Evolutionary conservation across 139 green algal genomes (phyloP).

Genomic region (Nannochloris sp.): DNA sequence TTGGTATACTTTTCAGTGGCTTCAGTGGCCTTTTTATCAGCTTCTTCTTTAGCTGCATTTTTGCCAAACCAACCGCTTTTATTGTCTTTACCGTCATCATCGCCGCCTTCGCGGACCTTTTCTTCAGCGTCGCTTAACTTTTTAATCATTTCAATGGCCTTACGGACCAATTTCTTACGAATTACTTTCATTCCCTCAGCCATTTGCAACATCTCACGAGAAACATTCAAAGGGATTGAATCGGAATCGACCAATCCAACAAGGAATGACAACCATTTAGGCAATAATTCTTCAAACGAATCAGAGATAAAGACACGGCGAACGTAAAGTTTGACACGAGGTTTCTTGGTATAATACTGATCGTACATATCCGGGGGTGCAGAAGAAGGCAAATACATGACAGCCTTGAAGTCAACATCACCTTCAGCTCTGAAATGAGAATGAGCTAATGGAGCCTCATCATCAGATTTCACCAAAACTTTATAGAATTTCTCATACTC

Average conservation of each 20-base stretch:
- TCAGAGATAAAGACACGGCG: slow-evolving; percentile 93
- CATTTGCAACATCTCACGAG: slow-evolving; percentile 91
- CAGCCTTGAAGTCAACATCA: slow-evolving; percentile 96
- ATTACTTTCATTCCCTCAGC: slow-evolving; percentile 92
- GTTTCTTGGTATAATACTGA: slow-evolving; percentile 84
- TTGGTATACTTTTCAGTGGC: slow-evolving; percentile 62
- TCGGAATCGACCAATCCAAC: slow-evolving; percentile 93
- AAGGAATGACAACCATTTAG: slow-evolving; percentile 80
- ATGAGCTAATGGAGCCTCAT: slow-evolving; percentile 64
- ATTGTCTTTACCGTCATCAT: slow-evolving; percentile 20
- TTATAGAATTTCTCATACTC: slow-evolving; percentile 99
- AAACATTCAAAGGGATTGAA: slow-evolving; percentile 91
- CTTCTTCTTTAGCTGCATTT: slow-evolving; percentile 34
- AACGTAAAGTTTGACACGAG: slow-evolving; percentile 88
- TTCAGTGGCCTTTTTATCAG: slow-evolving; percentile 23
- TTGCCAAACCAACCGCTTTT: slow-evolving; percentile 13
- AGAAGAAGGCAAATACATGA: slow-evolving; percentile 83
- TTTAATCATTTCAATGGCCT: slow-evolving; percentile 87
- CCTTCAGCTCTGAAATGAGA: slow-evolving; percentile 96
- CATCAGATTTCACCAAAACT: slow-evolving; percentile 70
- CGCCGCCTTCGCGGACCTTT: not conserved
- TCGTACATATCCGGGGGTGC: slow-evolving; percentile 48
- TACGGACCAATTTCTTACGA: slow-evolving; percentile 96
- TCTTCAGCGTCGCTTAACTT: slow-evolving; percentile 77
- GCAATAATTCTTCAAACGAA: slow-evolving; percentile 87